A percentile compares a stretch with the other conserved stretches of the same genome.
These are phyloP conservation scores for Penicillium sp. DNA, from an alignment of 2,329 filamentous ascomycete genomes.

Conservation along the genomic window DNA sequence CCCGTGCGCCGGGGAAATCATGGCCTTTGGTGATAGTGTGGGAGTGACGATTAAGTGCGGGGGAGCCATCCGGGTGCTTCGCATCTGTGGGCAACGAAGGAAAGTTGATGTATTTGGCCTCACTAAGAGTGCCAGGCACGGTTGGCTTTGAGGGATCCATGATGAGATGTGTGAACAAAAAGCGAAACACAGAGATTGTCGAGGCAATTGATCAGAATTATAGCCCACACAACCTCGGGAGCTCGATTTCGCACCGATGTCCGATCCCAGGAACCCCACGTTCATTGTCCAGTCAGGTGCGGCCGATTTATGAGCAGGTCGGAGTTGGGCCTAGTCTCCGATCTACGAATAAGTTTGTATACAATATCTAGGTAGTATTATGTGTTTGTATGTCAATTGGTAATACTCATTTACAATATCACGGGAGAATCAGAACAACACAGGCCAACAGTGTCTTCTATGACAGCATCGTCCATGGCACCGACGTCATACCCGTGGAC, in stretches of 20 bases:
- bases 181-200: neutral
- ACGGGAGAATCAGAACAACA: no score
- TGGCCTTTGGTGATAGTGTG: constrained; percentile 70
- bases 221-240: constrained; percentile 1
- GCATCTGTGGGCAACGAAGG: constrained; percentile 46
- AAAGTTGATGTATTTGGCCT: constrained; percentile 50
- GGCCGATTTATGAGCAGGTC: constrained; percentile 5
- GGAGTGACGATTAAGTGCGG: constrained; percentile 76
- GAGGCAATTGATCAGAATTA: neutral
- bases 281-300: constrained; percentile 5
- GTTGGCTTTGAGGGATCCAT: constrained; percentile 22
- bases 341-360: neutral
- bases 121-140: constrained; percentile 29
- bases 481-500: neutral
- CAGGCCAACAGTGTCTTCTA: no score
- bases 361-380: neutral
- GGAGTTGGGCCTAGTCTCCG: constrained; percentile 6
- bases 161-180: neutral
- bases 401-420: neutral
- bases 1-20: constrained; percentile 87
- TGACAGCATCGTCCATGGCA: neutral
- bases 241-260: constrained; percentile 1
- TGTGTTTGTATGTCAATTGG: neutral
- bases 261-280: constrained; percentile 8
- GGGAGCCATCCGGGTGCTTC: constrained; percentile 48